phyloP scores from a whole-genome alignment of 2,329 filamentous ascomycete species.

The Nannizziopsis barbatae region DNA sequence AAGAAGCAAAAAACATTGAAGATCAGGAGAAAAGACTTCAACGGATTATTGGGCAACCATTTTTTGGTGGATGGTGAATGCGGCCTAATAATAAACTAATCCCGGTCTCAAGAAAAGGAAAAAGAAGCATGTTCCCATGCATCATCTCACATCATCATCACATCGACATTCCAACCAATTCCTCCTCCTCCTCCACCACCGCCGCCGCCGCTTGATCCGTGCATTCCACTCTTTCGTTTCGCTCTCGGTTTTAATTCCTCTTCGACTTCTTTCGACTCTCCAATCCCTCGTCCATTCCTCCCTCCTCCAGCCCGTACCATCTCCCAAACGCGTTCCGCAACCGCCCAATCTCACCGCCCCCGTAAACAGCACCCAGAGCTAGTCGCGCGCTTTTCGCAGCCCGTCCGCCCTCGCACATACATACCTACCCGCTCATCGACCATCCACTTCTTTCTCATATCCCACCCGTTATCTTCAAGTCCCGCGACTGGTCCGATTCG shows the following conservation, averaged over 20 bases:
- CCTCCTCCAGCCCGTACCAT: not conserved
- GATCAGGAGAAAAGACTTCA: not conserved
- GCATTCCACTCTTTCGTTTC: not conserved
- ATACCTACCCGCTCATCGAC: not conserved
- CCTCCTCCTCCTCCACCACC: not conserved
- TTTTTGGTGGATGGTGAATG: not conserved
- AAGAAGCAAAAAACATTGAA: not conserved
- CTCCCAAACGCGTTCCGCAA: not conserved
- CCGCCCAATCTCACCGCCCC: constrained; percentile 1
- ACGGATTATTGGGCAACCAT: constrained; percentile 6
- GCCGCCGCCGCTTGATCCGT: not conserved
- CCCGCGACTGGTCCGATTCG: too few species aligned
- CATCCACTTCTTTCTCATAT: not conserved
- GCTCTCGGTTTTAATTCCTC: not conserved
- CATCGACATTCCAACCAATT: constrained; percentile 1
- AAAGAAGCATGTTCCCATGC: constrained; percentile 7
- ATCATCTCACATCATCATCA: constrained; percentile 11
- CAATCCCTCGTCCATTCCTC: not conserved
- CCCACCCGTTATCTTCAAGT: not conserved
- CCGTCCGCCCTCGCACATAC: not conserved
- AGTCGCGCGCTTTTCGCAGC: not conserved
- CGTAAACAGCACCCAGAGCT: not conserved
- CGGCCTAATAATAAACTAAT: constrained; percentile 1
- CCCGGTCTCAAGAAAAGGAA: too few species aligned
- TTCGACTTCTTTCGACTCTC: not conserved